These are phyloP conservation scores for Poa pratensis DNA, from an alignment of 176 grass and related monocot species.

Conservation along the genomic window DNA sequence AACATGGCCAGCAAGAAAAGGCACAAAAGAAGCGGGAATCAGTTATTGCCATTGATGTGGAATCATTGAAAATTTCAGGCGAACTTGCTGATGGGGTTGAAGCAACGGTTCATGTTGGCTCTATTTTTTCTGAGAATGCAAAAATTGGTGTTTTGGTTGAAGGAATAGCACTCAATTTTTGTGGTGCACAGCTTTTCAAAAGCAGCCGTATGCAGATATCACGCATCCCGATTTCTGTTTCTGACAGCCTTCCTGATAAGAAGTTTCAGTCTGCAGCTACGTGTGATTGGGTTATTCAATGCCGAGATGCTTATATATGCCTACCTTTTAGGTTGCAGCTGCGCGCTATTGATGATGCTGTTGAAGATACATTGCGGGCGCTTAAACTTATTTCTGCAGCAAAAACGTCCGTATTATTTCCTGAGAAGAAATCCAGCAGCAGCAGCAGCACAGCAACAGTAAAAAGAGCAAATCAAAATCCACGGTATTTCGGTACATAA, in stretches of 20 bases:
- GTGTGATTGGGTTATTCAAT: constrained; percentile 93
- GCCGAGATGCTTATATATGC: constrained; percentile 80
- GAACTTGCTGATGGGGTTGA: constrained; percentile 95
- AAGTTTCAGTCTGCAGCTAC: constrained; percentile 63
- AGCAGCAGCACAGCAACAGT: constrained; percentile 32
- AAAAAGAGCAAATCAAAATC: constrained; percentile 80
- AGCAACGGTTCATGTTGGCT: constrained; percentile 73
- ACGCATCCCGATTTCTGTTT: constrained; percentile 79
- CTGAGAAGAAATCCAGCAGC: constrained; percentile 74
- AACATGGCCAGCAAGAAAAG: constrained; percentile 62
- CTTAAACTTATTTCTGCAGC: constrained; percentile 83
- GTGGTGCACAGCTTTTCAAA: constrained; percentile 70
- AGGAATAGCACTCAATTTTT: constrained; percentile 70
- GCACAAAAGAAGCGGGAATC: constrained; percentile 74
- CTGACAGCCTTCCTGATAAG: constrained; percentile 61
- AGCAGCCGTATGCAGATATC: constrained; percentile 85
- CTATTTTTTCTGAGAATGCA: constrained; percentile 98
- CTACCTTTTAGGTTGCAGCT: constrained; percentile 95
- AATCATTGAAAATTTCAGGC: constrained; percentile 85
- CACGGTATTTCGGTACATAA: constrained; percentile 63
- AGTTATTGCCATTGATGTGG: constrained; percentile 88
- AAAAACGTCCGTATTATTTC: constrained; percentile 73
- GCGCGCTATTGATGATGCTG: constrained; percentile 95
- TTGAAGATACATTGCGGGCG: constrained; percentile 84
- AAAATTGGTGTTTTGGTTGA: constrained; percentile 95